Conservation (phyloP, 768 basidiomycete genomes). For the Tulasnella sp. region DNA sequence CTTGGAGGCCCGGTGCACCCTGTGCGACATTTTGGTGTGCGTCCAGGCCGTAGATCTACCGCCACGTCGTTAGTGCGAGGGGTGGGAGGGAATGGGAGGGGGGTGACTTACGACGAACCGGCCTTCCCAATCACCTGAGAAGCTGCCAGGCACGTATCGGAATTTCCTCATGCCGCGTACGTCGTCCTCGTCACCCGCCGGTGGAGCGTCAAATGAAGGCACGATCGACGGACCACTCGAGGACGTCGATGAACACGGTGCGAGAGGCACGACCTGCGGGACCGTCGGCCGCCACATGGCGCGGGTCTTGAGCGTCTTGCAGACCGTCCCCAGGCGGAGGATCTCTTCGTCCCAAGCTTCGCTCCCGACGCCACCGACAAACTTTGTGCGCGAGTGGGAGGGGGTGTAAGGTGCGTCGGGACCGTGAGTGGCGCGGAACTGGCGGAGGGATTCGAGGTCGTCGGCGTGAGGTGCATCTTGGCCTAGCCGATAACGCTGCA, state of each 20-base stretch:
- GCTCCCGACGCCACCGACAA: background rate
- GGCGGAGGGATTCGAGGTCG: background rate
- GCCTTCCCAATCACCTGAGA: slow-evolving; percentile 19
- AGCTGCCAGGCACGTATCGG: slow-evolving; percentile 12
- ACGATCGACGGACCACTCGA: background rate
- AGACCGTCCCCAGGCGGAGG: background rate
- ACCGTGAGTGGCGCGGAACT: background rate
- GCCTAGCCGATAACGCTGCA: slow-evolving; percentile 14
- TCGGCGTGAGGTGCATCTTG: background rate
- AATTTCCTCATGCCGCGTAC: background rate
- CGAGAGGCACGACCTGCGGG: background rate
- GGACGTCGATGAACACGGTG: background rate
- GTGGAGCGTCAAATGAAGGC: background rate
- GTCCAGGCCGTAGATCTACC: slow-evolving; percentile 3
- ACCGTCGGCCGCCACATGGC: background rate
- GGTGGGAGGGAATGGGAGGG: background rate
- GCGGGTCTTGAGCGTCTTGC: background rate
- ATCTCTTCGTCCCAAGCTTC: slow-evolving; percentile 2
- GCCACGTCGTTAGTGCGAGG: background rate
- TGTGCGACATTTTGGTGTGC: slow-evolving; percentile 1
- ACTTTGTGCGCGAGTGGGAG: background rate
- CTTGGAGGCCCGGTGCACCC: background rate
- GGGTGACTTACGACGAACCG: slow-evolving; percentile 15
- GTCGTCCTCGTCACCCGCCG: background rate
- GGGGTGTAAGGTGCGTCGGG: background rate